A percentile compares a stretch with the other conserved stretches of the same genome.
Conservation (phyloP, 768 basidiomycete genomes). For the Cantharellus cinnabarinus region DNA sequence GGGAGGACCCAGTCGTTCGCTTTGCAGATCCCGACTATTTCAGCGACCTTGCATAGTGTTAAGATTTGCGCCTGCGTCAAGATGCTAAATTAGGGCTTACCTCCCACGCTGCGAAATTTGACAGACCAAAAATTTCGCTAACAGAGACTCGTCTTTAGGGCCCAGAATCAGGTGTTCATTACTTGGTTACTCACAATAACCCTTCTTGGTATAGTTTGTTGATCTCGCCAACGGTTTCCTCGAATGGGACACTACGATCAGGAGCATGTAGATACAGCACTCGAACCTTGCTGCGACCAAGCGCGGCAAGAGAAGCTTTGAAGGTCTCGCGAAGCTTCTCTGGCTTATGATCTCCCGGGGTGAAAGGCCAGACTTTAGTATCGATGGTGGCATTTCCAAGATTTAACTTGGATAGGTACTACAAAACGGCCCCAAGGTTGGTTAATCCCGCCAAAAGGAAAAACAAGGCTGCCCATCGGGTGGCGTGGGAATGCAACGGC, state of each 20-base stretch:
- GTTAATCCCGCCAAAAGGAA: neutral
- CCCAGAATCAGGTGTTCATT: neutral
- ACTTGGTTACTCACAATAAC: conserved; percentile 18
- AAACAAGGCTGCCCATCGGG: neutral
- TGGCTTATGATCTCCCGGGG: conserved; percentile 6
- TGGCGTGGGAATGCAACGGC: neutral
- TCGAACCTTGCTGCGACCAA: conserved; percentile 5
- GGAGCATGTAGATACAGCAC: conserved; percentile 30
- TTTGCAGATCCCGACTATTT: conserved; percentile 23
- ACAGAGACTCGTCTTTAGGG: neutral
- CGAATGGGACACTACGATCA: conserved; percentile 24
- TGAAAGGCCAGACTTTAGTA: conserved; percentile 23
- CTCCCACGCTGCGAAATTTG: conserved; percentile 24
- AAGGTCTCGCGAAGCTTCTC: conserved; percentile 4
- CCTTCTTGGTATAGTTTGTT: conserved; percentile 32
- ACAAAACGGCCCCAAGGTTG: neutral
- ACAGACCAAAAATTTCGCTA: conserved; percentile 21
- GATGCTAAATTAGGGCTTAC: conserved; percentile 7
- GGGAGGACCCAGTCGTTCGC: conserved; percentile 28
- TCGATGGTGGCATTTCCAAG: conserved; percentile 24
- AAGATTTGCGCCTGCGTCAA: neutral
- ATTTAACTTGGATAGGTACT: conserved; percentile 25
- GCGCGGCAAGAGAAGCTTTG: conserved; percentile 3
- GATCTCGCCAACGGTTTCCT: conserved; percentile 26
- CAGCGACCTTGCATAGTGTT: conserved; percentile 20